Base-by-base conservation (phyloP, 2,329 filamentous ascomycete species). In the Rasamsonia emersonii region DNA sequence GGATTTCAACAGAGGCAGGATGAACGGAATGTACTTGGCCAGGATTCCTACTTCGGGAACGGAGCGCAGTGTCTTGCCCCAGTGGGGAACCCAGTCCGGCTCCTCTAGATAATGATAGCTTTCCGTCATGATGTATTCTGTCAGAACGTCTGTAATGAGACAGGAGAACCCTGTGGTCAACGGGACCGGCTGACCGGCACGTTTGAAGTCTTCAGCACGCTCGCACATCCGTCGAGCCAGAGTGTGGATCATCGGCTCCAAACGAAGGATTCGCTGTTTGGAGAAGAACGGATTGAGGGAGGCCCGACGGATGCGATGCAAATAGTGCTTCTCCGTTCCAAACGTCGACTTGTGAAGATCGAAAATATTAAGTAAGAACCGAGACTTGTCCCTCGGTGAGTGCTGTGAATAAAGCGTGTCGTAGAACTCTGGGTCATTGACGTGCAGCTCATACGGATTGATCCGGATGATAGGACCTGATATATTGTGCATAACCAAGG, bases 261-360 rank as follows among this genome's bases (percentile, higher is more conserved):
- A 45, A 5, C 40, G 38, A 4, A 43, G 36, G 11, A 66, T 53
- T 9, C 53, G 51, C 5, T 50, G 49, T 18, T 50, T 53, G 2
- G 61, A 62, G 42, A 67, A 68, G 49, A 64, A 67, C 0, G 56
- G 56, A 27, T 58, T 64, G 20, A 67, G 37, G 1, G 58, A 54
- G 4, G 41, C 50, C 15, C 63, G 56, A 7, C 64, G 53, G n/a
- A 50, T 46, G 3, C 59, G 56, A 36, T 67, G 64, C 9, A 54
- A 38, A 19, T 60, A 49, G 35, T 62, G 56, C 9, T 53, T 44
- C 20, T 8, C 20, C 20, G 20, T 23, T 8, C 20, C 20, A 23
- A 23, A 23, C 8, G 20, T 23, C 8, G 8, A 8, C 7, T 7
- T 8, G 20, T 23, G 7, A 8, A n/a, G 7, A 8, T n/a, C 20